These are phyloP conservation scores for Candida xiaguanensis DNA, from an alignment of 805 yeast species.

Conservation along the genomic window DNA sequence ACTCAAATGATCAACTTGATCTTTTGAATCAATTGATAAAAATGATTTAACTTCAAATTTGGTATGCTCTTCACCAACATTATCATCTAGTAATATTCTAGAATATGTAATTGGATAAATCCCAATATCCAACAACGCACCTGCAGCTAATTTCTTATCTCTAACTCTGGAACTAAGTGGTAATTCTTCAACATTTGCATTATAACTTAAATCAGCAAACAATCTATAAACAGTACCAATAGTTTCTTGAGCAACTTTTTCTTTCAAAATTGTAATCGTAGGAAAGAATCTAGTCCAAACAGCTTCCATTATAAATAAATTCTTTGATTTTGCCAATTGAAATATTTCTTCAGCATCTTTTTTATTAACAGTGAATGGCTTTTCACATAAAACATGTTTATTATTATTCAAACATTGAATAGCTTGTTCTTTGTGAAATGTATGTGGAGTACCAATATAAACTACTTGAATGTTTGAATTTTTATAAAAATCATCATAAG, in stretches of 20 bases:
- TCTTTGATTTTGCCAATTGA: conserved; percentile 40
- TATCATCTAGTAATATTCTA: conserved; percentile 34
- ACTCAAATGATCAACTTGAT: conserved; percentile 41
- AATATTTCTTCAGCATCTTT: conserved; percentile 41
- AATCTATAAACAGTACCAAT: conserved; percentile 48
- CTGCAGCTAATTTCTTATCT: conserved; percentile 49
- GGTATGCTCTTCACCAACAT: conserved; percentile 26
- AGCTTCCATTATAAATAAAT: conserved; percentile 54
- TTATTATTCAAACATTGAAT: conserved; percentile 40
- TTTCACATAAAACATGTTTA: conserved; percentile 53
- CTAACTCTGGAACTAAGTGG: conserved; percentile 35
- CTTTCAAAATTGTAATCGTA: conserved; percentile 26
- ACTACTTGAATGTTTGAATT: conserved; percentile 45
- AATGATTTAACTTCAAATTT: conserved; percentile 26
- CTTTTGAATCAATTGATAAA: conserved; percentile 29
- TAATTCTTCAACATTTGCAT: conserved; percentile 27
- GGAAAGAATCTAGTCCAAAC: conserved; percentile 59
- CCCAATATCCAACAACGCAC: conserved; percentile 55
- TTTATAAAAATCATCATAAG: conserved; percentile 44
- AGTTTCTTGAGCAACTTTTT: conserved; percentile 32
- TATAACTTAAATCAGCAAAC: conserved; percentile 39
- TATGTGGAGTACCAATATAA: conserved; percentile 55
- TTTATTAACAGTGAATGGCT: conserved; percentile 49
- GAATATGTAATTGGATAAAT: conserved; percentile 48
- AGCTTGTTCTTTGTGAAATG: conserved; percentile 45